These are phyloP conservation scores for Brassica rapa DNA, from an alignment of 345 rosid species.

Conservation along the genomic window DNA sequence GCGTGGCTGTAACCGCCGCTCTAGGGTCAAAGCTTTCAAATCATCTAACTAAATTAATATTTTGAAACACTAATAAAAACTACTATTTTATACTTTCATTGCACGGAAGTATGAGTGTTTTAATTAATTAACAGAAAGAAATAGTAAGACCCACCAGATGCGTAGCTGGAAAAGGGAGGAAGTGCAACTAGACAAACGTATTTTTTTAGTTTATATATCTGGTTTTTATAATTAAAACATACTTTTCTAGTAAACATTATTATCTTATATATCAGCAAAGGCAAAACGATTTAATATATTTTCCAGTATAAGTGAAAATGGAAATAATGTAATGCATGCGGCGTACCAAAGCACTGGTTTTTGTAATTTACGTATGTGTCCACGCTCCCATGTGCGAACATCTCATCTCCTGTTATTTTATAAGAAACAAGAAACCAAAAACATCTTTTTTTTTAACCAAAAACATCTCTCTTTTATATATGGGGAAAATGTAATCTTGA, in stretches of 20 bases:
- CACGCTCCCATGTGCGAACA: slow-evolving; percentile 28
- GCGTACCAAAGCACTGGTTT: slow-evolving; percentile 28
- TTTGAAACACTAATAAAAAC: neutral
- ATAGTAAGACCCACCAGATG: slow-evolving; percentile 12
- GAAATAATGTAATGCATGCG: slow-evolving; percentile 29
- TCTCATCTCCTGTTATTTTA: neutral
- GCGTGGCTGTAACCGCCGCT: slow-evolving; percentile 17
- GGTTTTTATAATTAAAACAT: neutral
- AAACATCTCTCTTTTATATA: neutral
- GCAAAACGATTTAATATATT: slow-evolving; percentile 1
- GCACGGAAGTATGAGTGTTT: slow-evolving; percentile 14
- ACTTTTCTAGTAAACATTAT: neutral
- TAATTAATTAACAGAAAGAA: neutral
- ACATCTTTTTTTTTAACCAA: neutral
- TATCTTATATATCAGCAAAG: neutral
- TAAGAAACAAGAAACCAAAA: slow-evolving; percentile 6
- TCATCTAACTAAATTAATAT: neutral
- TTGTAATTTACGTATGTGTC: slow-evolving; percentile 34
- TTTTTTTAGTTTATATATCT: neutral
- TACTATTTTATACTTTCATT: neutral
- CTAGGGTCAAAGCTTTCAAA: slow-evolving; percentile 18
- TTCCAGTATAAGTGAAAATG: neutral
- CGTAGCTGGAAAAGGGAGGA: slow-evolving; percentile 20
- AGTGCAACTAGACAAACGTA: neutral
- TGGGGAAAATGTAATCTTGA: neutral